Evolutionary conservation across 2,329 filamentous ascomycete genomes (phyloP).

Genomic region (Magnaporthales sp.): DNA sequence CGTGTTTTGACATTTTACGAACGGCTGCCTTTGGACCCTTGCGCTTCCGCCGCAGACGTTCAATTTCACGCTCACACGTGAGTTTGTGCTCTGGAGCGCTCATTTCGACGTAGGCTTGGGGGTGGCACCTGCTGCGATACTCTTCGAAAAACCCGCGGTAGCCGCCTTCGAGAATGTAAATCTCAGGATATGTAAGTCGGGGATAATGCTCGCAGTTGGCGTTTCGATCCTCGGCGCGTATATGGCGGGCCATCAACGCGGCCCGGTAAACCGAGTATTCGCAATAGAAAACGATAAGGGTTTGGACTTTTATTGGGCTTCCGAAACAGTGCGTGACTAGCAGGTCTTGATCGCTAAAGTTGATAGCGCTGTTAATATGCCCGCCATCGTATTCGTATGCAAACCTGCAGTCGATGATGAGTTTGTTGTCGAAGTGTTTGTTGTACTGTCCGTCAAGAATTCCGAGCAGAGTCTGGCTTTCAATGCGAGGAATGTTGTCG

Average conservation of each 20-base stretch:
- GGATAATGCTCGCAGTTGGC: constrained; percentile 83
- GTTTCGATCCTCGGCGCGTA: constrained; percentile 80
- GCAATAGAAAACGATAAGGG: constrained; percentile 88
- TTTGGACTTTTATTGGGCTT: constrained; percentile 56
- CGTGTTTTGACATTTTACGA: too few relatives aligned
- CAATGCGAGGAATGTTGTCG: constrained; percentile 83
- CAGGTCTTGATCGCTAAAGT: constrained; percentile 93
- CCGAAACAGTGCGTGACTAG: constrained; percentile 72
- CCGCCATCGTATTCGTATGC: constrained; percentile 98
- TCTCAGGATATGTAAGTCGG: constrained; percentile 83
- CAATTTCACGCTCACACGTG: constrained; percentile 91
- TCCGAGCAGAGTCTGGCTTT: constrained; percentile 69
- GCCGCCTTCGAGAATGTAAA: constrained; percentile 93
- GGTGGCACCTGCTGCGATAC: constrained; percentile 74
- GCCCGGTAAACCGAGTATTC: constrained; percentile 97
- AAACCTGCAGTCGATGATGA: constrained; percentile 93
- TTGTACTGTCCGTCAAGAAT: constrained; percentile 80
- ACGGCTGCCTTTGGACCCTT: constrained; percentile 43
- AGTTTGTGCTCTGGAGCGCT: constrained; percentile 81
- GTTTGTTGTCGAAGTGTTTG: constrained; percentile 66
- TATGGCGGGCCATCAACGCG: constrained; percentile 89
- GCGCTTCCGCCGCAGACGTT: constrained; percentile 77
- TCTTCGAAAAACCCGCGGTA: constrained; percentile 88
- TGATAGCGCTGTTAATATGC: constrained; percentile 90
- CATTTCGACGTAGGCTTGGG: constrained; percentile 97